Evolutionary conservation across 352 stramenopile species (phyloP).

Genomic region (Aphanomyces invadans): DNA sequence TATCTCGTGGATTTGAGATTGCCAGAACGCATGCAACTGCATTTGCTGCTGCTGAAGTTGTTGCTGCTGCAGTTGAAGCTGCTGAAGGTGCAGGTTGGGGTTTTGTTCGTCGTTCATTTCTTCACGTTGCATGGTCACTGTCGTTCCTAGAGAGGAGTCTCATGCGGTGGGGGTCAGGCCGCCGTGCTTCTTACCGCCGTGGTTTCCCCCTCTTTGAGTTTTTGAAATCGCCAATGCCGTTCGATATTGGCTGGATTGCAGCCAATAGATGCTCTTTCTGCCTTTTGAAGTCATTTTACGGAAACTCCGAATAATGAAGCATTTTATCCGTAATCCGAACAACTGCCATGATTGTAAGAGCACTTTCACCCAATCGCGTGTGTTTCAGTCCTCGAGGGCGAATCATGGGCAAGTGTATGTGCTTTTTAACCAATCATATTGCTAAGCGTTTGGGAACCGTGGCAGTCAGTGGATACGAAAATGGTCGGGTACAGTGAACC

Average conservation of each 20-base stretch:
- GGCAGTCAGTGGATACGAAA: too few species aligned
- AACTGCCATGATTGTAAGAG: too few species aligned
- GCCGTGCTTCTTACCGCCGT: neutral
- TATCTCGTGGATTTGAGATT: conserved; percentile 83
- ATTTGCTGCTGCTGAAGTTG: conserved; percentile 86
- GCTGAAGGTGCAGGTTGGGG: conserved; percentile 75
- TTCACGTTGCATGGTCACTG: conserved; percentile 16
- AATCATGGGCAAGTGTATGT: too few species aligned
- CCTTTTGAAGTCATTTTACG: conserved; percentile 7
- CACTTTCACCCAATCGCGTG: too few species aligned
- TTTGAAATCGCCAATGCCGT: conserved; percentile 6
- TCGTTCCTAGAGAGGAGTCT: neutral
- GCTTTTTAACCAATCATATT: too few species aligned
- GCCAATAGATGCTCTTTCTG: conserved; percentile 8
- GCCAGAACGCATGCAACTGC: conserved; percentile 81
- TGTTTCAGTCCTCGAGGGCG: too few species aligned
- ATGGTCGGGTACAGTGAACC: too few species aligned
- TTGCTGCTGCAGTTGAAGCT: conserved; percentile 77
- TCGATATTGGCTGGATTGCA: conserved; percentile 16
- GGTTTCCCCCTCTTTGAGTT: conserved; percentile 5
- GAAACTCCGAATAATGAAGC: neutral
- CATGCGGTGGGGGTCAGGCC: too few species aligned
- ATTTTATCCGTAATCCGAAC: too few species aligned
- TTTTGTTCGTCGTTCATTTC: conserved; percentile 24
- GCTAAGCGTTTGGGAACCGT: too few species aligned